Evolutionary conservation across 2,329 filamentous ascomycete genomes (phyloP).

Genomic region (Hysterium pulicare): DNA sequence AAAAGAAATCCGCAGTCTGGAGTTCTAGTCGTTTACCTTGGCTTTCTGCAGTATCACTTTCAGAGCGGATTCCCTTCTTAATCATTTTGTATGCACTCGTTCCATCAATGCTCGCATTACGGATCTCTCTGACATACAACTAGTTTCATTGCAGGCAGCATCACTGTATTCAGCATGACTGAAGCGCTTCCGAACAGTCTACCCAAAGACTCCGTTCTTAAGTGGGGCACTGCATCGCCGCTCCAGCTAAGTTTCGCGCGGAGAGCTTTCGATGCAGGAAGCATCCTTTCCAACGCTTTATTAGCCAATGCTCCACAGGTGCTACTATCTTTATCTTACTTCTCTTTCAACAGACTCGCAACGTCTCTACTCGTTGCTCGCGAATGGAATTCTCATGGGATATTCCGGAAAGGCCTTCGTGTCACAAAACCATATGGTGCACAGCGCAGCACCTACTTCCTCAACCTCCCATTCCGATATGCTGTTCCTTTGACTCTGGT

Average conservation of each 20-base stretch:
- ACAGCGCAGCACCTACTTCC: constrained; percentile 39
- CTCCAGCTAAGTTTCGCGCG: not conserved
- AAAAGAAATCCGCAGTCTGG: too few relatives aligned
- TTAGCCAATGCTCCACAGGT: constrained; percentile 47
- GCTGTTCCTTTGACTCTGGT: constrained; percentile 30
- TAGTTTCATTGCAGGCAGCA: too few relatives aligned
- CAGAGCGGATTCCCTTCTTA: too few relatives aligned
- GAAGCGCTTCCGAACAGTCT: too few relatives aligned
- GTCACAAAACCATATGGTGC: constrained; percentile 31
- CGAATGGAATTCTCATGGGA: constrained; percentile 45
- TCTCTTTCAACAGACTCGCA: constrained; percentile 43
- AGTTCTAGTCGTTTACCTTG: too few relatives aligned
- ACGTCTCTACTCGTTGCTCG: constrained; percentile 45
- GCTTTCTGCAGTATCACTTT: too few relatives aligned
- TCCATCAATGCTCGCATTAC: too few relatives aligned
- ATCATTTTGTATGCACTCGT: too few relatives aligned
- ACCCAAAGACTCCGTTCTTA: too few relatives aligned
- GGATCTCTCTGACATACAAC: too few relatives aligned
- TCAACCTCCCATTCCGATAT: constrained; percentile 38
- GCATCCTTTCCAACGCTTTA: constrained; percentile 17
- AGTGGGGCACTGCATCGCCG: not conserved
- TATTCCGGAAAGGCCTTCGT: constrained; percentile 27
- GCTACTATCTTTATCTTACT: constrained; percentile 45
- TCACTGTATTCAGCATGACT: too few relatives aligned
- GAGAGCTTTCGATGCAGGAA: not conserved